phyloP scores from a whole-genome alignment of 805 yeast genomes.

The Cephaloascus albidus region DNA sequence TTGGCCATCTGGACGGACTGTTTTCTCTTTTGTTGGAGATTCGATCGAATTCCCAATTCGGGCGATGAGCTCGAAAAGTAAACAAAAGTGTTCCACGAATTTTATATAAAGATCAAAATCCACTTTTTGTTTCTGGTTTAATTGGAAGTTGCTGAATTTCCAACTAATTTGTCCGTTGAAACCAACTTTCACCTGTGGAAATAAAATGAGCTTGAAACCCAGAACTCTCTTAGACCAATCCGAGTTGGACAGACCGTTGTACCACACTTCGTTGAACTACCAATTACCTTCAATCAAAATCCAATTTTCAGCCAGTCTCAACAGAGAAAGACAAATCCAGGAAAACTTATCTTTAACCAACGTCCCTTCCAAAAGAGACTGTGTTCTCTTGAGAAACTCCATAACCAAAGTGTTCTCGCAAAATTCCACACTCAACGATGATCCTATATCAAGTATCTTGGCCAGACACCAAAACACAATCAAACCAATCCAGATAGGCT shows the following conservation, averaged over 20 bases:
- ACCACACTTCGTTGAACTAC: not conserved
- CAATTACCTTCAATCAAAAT: not conserved
- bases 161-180: no score
- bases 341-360: not conserved
- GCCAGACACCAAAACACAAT: not conserved
- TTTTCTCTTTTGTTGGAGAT: no score
- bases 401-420: not conserved
- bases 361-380: not conserved
- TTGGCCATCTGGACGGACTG: no score
- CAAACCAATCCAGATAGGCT: not conserved
- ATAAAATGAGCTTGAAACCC: not conserved
- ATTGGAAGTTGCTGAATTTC: no score
- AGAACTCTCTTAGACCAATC: not conserved
- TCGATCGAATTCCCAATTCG: not conserved
- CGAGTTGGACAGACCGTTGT: not conserved
- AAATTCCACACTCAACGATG: not conserved
- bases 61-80: not conserved
- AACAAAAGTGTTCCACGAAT: no score
- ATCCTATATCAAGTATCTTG: not conserved
- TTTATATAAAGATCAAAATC: no score
- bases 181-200: no score
- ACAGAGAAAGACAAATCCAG: not conserved
- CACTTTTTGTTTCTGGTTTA: no score
- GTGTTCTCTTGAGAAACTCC: not conserved
- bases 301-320: not conserved